Base-by-base conservation (phyloP, 78 protist genomes). In the Emiliania huxleyi region DNA sequence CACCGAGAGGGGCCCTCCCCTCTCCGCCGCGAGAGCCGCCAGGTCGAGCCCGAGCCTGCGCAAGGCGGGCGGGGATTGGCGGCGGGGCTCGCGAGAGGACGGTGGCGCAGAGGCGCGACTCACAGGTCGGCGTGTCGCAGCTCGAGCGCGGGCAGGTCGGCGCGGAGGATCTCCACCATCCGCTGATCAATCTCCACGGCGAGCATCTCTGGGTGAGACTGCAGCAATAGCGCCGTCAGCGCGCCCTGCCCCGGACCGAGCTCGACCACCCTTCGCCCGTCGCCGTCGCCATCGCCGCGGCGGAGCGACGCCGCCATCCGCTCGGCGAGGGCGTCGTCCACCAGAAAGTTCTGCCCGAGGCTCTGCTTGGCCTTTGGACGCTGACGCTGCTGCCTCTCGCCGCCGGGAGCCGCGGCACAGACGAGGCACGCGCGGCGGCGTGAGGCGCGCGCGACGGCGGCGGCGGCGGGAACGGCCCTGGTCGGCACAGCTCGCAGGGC, bases 231-330 rank as follows among this genome's bases (percentile, higher is more conserved):
- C 8, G 26, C 40, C 6, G 85, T 46, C 22, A 90, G 87, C 26
- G 93, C 93, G 35, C 93, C 93, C 45, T 90, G 81, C n/a, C 93
- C 93, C 0, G 93, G 93, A n/a, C 93, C 93, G n/a, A 90, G 42
- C 69, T 90, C 93, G 12, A 90, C 40, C 37, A 90, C 52, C 2
- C 73, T 23, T 12, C n/a, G 15, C 12, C 93, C 93, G 15, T 2
- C 75, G n/a, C n/a, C n/a, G n/a, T n/a, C n/a, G n/a, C n/a, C n/a
- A 37, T 26, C 48, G 40, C 69, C 56, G 19, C 1, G 1, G 22
- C 48, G 46, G 15, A 90, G 49, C 45, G 25, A 0, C 23, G 11
- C 73, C 0, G 48, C 93, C 5, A 90, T 90, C 33, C 44, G 25
- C 11, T 52, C 43, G 26, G 93, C 85, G 1, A 90, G 22, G 40